phyloP scores from a whole-genome alignment of 2,329 filamentous ascomycete genomes.

The Gyromitra esculenta region DNA sequence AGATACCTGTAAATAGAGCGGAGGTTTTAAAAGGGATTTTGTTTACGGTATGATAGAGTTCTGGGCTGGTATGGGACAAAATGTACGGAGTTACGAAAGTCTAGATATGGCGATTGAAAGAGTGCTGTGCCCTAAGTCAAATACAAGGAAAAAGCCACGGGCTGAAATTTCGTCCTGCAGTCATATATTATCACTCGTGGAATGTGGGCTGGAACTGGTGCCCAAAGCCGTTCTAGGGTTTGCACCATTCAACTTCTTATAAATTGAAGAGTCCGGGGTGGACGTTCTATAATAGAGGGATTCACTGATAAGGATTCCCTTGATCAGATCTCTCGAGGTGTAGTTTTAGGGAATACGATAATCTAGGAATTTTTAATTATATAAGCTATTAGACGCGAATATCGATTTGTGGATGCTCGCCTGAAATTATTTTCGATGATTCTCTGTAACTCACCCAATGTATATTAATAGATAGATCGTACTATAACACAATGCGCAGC shows the following conservation, averaged over 20 bases:
- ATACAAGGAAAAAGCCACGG: too few relatives aligned
- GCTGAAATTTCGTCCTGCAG: too few relatives aligned
- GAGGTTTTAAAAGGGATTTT: neutral
- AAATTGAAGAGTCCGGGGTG: too few relatives aligned
- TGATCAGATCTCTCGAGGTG: neutral
- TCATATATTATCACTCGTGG: neutral
- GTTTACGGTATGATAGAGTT: neutral
- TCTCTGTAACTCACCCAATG: neutral
- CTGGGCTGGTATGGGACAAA: neutral
- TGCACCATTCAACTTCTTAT: too few relatives aligned
- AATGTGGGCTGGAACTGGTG: neutral
- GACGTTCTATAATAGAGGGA: neutral
- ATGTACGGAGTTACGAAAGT: too few relatives aligned
- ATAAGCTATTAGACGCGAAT: neutral
- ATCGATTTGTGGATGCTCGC: neutral
- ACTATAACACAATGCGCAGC: neutral
- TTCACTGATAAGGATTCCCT: neutral
- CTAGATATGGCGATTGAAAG: too few relatives aligned
- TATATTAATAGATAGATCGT: neutral
- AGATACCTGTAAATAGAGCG: slow-evolving; percentile 1
- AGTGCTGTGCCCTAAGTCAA: too few relatives aligned
- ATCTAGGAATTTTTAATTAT: neutral
- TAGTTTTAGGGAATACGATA: neutral
- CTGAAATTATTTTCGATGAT: neutral
- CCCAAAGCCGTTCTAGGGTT: too few relatives aligned